phyloP scores from a whole-genome alignment of 495 filamentous ascomycete species.

The Collariella sp. region DNA sequence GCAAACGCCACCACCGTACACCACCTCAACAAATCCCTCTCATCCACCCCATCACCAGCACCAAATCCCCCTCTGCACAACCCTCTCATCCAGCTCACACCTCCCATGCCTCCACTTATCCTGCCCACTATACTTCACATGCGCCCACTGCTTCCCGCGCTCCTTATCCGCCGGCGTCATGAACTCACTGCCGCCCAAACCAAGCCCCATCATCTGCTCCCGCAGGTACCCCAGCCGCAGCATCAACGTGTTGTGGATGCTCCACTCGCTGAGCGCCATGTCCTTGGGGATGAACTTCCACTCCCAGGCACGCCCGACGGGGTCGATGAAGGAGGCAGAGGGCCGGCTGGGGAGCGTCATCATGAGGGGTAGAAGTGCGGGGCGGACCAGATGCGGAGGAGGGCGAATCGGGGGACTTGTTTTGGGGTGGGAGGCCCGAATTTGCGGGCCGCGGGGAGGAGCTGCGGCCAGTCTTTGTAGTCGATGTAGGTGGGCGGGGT shows the following conservation, averaged over 20 bases:
- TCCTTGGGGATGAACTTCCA: conserved; percentile 47
- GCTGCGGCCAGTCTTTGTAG: conserved; percentile 25
- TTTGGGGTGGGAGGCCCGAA: conserved; percentile 26
- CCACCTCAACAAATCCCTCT: too few species aligned
- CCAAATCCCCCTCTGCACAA: too few species aligned
- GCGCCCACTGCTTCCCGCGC: too few species aligned
- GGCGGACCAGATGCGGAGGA: conserved; percentile 43
- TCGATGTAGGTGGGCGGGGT: conserved; percentile 17
- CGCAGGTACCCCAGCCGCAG: too few species aligned
- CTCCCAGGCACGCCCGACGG: conserved; percentile 33
- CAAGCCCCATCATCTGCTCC: too few species aligned
- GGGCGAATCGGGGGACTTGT: conserved; percentile 29
- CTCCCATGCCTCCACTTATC: too few species aligned
- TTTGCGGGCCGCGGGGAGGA: conserved; percentile 22
- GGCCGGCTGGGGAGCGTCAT: conserved; percentile 27
- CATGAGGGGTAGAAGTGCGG: conserved; percentile 46
- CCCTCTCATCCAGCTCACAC: too few species aligned
- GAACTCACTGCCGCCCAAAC: too few species aligned
- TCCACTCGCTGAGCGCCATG: conserved; percentile 38
- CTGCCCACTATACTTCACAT: too few species aligned
- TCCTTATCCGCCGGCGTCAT: too few species aligned
- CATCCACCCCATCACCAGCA: too few species aligned
- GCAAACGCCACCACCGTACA: too few species aligned
- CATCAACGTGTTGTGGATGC: conserved; percentile 31
- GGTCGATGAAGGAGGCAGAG: conserved; percentile 32